A percentile compares a stretch with the other conserved stretches of the same genome.
These are phyloP conservation scores for Sporopachydermia lactativora DNA, from an alignment of 805 yeast genomes.

Conservation along the genomic window DNA sequence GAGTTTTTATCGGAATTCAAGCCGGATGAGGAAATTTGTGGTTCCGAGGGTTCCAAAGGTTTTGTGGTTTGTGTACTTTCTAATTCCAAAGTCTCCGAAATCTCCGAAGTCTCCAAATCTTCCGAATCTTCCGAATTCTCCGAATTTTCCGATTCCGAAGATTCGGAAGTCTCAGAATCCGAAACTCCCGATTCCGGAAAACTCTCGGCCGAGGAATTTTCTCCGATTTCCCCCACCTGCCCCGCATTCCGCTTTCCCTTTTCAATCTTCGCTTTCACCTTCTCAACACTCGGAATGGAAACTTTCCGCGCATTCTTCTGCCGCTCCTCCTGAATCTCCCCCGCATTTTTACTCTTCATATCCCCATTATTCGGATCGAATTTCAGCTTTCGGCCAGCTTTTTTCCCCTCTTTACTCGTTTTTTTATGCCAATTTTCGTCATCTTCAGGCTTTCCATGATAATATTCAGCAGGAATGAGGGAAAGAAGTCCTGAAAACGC, in stretches of 20 bases:
- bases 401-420: slow-evolving; percentile 44
- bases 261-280: slow-evolving; percentile 8
- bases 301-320: slow-evolving; percentile 33
- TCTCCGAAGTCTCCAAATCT: slow-evolving; percentile 9
- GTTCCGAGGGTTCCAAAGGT: too few relatives aligned
- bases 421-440: slow-evolving; percentile 86
- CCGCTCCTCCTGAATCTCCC: slow-evolving; percentile 41
- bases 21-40: too few relatives aligned
- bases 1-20: neutral
- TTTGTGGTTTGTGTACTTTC: too few relatives aligned
- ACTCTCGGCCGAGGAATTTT: too few relatives aligned
- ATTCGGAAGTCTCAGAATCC: slow-evolving; percentile 63
- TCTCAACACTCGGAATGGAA: slow-evolving; percentile 23
- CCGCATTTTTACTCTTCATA: slow-evolving; percentile 26
- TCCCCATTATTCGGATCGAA: slow-evolving; percentile 51
- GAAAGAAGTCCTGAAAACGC: slow-evolving; percentile 85
- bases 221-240: too few relatives aligned
- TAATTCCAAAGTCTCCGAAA: slow-evolving; percentile 6
- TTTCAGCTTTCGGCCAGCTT: slow-evolving; percentile 49
- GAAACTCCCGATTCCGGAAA: too few relatives aligned
- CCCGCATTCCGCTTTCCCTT: neutral
- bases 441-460: slow-evolving; percentile 53
- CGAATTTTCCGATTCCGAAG: slow-evolving; percentile 24
- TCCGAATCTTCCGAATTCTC: slow-evolving; percentile 15
- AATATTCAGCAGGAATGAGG: slow-evolving; percentile 85